Percentiles rank a stretch among this genome's conserved stretches.
Evolutionary conservation across 2,329 filamentous ascomycete genomes (phyloP).

Genomic region (Periconia macrospinosa): DNA sequence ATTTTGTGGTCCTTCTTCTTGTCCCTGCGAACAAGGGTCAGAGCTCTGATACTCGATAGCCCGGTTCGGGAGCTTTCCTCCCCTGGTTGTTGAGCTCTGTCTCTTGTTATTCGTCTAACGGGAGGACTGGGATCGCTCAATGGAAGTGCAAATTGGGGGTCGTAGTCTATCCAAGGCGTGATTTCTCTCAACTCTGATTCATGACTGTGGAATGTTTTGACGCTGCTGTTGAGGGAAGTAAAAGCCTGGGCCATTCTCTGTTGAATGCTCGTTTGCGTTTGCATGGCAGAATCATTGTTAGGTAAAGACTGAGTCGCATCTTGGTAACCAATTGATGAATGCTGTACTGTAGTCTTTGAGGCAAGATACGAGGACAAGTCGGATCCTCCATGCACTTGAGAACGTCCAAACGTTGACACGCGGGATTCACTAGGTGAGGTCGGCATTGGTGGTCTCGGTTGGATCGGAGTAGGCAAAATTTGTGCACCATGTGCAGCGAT

Average conservation of each 20-base stretch:
- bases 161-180: constrained; percentile 26
- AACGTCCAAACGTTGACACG: constrained; percentile 5
- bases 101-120: background rate
- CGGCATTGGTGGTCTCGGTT: background rate
- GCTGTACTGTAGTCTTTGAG: background rate
- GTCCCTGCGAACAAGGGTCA: background rate
- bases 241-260: background rate
- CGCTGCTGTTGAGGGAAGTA: constrained; percentile 14
- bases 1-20: constrained; percentile 2
- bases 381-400: background rate
- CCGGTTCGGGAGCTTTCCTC: background rate
- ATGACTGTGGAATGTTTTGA: constrained; percentile 3
- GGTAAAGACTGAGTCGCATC: background rate
- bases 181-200: constrained; percentile 21
- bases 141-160: constrained; percentile 5
- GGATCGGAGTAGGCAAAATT: background rate
- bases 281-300: background rate
- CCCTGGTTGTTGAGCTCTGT: background rate
- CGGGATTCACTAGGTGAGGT: constrained; percentile 4
- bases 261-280: background rate
- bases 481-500: constrained; percentile 11
- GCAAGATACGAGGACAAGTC: background rate
- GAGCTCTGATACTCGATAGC: background rate
- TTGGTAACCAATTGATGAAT: background rate
- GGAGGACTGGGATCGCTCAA: background rate